phyloP scores from a whole-genome alignment of 2,329 filamentous ascomycete species.

The Xylariaceae sp. region DNA sequence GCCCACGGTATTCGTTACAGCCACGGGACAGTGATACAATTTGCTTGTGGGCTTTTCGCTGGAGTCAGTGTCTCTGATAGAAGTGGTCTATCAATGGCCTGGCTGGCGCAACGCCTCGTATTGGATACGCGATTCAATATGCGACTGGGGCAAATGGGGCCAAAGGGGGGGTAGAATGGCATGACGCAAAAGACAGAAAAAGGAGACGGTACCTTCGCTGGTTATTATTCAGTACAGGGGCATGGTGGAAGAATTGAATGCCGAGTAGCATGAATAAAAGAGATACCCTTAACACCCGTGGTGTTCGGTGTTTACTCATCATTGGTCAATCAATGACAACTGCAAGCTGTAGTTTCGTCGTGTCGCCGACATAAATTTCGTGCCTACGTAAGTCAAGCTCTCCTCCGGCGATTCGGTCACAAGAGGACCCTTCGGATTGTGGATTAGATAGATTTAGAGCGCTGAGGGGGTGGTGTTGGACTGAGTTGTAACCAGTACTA shows the following conservation, averaged over 20 bases:
- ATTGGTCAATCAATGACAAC: neutral
- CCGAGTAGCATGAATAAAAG: slow-evolving; percentile 2
- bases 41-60: slow-evolving; percentile 9
- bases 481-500: too few relatives aligned
- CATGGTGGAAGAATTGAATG: slow-evolving; percentile 2
- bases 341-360: neutral
- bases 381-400: too few relatives aligned
- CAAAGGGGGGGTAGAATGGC: slow-evolving; percentile 13
- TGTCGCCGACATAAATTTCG: neutral
- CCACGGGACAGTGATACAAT: slow-evolving; percentile 11
- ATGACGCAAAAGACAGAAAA: slow-evolving; percentile 13
- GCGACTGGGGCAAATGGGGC: slow-evolving; percentile 1
- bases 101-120: slow-evolving; percentile 9
- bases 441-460: too few relatives aligned
- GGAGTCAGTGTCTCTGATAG: slow-evolving; percentile 20
- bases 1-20: slow-evolving; percentile 17
- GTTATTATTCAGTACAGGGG: neutral
- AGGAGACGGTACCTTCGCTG: neutral
- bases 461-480: too few relatives aligned
- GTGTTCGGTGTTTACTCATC: neutral
- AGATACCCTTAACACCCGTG: neutral
- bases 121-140: slow-evolving; percentile 19
- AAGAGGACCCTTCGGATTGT: too few relatives aligned
- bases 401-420: too few relatives aligned
- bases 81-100: slow-evolving; percentile 11